Conservation (phyloP, 73 alveolate genomes). For the Paramecium pentaurelia region DNA sequence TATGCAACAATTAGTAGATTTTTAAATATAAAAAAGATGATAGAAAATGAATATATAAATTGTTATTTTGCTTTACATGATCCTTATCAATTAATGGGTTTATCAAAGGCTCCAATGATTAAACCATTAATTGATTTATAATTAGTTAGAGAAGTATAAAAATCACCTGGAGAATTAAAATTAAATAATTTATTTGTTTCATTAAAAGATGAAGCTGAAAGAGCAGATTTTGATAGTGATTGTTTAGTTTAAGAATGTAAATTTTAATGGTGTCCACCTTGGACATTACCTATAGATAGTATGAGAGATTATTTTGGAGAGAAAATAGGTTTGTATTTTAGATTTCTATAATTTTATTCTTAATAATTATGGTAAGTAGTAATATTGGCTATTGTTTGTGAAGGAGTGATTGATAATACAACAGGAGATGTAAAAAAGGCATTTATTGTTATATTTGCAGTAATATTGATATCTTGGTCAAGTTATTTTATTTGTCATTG, state of each 20-base stretch:
- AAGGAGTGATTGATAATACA: constrained; percentile 29
- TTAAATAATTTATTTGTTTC: constrained; percentile 31
- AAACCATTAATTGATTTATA: constrained; percentile 33
- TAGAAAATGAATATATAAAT: background rate
- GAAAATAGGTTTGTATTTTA: constrained; percentile 46
- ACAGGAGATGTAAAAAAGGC: constrained; percentile 37
- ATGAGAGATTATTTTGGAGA: constrained; percentile 62
- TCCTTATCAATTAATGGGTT: constrained; percentile 52
- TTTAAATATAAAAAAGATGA: constrained; percentile 21
- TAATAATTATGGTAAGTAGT: constrained; percentile 13
- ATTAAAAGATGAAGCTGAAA: constrained; percentile 58
- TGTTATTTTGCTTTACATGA: constrained; percentile 56
- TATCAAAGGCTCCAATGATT: constrained; percentile 33
- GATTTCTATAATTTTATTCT: constrained; percentile 31
- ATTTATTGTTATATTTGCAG: constrained; percentile 41
- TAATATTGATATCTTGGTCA: constrained; percentile 38
- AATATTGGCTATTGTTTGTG: constrained; percentile 17
- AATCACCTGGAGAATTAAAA: background rate
- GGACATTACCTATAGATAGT: constrained; percentile 45
- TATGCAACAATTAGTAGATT: background rate
- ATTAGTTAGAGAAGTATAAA: background rate
- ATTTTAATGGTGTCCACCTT: constrained; percentile 28
- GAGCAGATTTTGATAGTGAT: constrained; percentile 58
- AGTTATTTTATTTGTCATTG: constrained; percentile 47
- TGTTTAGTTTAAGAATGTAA: constrained; percentile 38